Base-by-base conservation (phyloP, 768 basidiomycete genomes). In the Psilocybe subaeruginosa region DNA sequence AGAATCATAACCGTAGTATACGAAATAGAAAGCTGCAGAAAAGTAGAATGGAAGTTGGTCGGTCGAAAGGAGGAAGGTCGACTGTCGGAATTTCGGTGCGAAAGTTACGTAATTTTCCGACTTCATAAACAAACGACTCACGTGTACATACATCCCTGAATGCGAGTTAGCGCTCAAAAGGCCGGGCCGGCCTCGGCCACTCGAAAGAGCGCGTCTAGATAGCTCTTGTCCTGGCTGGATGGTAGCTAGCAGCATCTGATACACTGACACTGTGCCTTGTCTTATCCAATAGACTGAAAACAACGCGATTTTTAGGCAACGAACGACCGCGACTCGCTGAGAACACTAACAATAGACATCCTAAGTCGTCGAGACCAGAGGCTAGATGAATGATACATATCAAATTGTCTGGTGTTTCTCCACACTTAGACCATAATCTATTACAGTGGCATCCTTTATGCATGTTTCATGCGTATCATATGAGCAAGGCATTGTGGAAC, bases 141-240 rank as follows among this genome's bases (percentile, higher is more conserved):
- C 50, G 56, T 57, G 8, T 29, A n/a, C 23, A 19, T 31, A 16
- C 27, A 17, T 27, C 23, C 23, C 8, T 4, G 31, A 9, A 23
- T 33, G n/a, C 16, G 11, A 9, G n/a, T 39, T 43, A 43, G 29
- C 37, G 50, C 49, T 37, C 47, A 8, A 12, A 27, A 6, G 33
- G 14, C 35, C 51, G 58, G 58, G 51, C 58, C 58, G 58, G 58
- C 46, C 50, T 59, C 58, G 58, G 33, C 12, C 31, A 30, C 4
- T 17, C 30, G 47, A 51, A 29, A 51, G 29, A 51, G 58, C 50
- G 58, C 50, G 51, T 53, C 58, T 37, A 59, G 58, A 39, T 53
- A 33, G 43, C 51, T 27, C 58, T 16, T 41, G 11, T 53, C 27
- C 30, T 19, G 51, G 23, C 58, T 54, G 31, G 58, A 30, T 33